phyloP scores from a whole-genome alignment of 176 grass and related monocot genomes.

The Dactylis glomerata region DNA sequence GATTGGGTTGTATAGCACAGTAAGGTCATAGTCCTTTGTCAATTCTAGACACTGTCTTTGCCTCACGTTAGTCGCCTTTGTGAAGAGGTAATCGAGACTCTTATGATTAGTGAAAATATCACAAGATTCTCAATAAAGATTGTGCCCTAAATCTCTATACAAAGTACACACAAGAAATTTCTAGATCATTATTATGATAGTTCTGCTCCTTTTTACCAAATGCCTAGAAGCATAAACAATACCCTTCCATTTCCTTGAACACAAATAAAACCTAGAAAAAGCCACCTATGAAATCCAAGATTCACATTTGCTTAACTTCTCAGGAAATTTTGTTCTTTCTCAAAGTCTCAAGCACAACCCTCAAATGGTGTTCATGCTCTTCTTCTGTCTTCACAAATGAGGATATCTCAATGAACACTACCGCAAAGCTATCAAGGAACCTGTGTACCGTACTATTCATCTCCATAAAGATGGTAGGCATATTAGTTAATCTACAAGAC shows the following conservation, averaged over 20 bases:
- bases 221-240: neutral
- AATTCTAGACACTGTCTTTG: no score
- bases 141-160: no score
- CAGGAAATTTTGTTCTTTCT: no score
- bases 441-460: neutral
- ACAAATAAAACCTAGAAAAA: neutral
- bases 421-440: neutral
- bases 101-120: no score
- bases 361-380: no score
- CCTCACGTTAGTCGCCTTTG: no score
- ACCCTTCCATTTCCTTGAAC: no score
- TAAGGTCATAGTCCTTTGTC: neutral
- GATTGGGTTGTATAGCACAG: neutral
- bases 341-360: no score
- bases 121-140: no score
- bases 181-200: neutral
- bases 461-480: neutral
- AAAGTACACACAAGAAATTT: neutral
- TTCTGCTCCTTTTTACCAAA: neutral
- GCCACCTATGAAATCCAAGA: neutral
- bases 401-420: neutral
- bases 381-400: neutral
- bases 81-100: no score
- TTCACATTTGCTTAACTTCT: no score
- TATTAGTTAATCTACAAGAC: no score